Evolutionary conservation across 805 yeast genomes (phyloP), one percentile per base, ranked within the genome.

Genomic region (Vanderwaltozyma yarrowii): DNA sequence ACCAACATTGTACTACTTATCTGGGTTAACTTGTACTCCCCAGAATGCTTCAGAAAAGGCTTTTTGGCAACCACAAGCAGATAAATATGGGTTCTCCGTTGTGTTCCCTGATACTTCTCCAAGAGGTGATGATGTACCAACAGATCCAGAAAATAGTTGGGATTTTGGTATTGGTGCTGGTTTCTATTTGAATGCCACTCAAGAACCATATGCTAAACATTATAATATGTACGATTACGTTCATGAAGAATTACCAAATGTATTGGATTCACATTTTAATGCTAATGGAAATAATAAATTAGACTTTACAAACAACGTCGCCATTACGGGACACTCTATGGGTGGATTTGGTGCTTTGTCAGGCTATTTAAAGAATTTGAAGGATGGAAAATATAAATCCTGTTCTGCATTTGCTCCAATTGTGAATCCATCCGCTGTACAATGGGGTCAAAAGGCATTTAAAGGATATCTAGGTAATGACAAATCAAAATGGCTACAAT

Each of bases 61-160:
- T 1, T 84, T 79, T 49, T 73, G 88, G 67, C 89, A 80, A 50
- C 73, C 78, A 40, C 80, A 78, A 56, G 95, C 94, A 7, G 74
- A 78, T 46, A 71, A 81, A 53, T 76, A 77, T 52, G 94, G 94
- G 4, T 79, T 89, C 58, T 95, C 94, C 0, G 64, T 89, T 14
- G 86, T 89, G 1, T 88, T 82, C 60, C 97, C 98, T 15, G 98
- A 89, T 61, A 92, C 98, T 3, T 88, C 97, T 8, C 97, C 98
- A 38, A 75, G 97, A 47, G 95, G 94, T 13, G 69, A 67, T 35
- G 68, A 80, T 42, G 77, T 73, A 24, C 94, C 94, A n/a, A 92
- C 81, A 56, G 94, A 81, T 42, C 55, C 61, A n/a, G 51, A 50
- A 19, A 42, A 47, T 9, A 60, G 75, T 14, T 92, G 81, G 77